Conservation (phyloP, 1,139 yeast species). For the Saccharomyces pastorianus region DNA sequence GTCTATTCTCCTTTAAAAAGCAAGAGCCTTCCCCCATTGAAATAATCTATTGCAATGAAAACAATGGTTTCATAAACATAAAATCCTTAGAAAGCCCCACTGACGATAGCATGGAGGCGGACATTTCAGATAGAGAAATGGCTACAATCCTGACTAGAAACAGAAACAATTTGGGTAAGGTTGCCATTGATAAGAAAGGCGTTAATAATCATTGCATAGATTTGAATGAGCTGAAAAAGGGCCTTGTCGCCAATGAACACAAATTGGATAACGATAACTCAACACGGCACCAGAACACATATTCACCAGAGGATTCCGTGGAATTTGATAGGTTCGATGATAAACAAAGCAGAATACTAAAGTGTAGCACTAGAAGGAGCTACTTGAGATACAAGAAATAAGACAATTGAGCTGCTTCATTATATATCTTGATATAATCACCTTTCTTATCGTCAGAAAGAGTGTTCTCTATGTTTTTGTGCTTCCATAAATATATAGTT, state of each 20-base stretch:
- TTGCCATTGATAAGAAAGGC: slow-evolving; percentile 1
- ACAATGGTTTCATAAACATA: slow-evolving; percentile 11
- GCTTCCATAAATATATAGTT: background rate
- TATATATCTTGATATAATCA: background rate
- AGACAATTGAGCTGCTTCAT: background rate
- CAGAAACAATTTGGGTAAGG: slow-evolving; percentile 3
- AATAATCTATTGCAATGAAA: slow-evolving; percentile 8
- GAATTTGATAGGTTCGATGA: slow-evolving; percentile 13
- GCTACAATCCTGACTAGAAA: slow-evolving; percentile 8
- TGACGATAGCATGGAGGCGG: slow-evolving; percentile 9
- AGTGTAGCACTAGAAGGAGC: slow-evolving; percentile 10
- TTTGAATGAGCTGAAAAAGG: background rate
- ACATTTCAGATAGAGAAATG: slow-evolving; percentile 14
- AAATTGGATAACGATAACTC: background rate
- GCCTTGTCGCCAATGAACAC: background rate
- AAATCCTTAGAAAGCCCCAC: slow-evolving; percentile 1
- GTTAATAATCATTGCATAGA: background rate
- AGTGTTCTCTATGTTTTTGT: background rate
- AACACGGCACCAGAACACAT: background rate
- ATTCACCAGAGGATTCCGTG: slow-evolving; percentile 8
- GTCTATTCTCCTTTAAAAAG: background rate
- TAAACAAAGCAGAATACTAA: slow-evolving; percentile 10
- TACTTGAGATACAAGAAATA: slow-evolving; percentile 1
- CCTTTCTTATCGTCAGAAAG: background rate
- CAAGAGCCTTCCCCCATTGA: background rate